Percentiles rank a stretch among this genome's conserved stretches.
Evolutionary conservation across 257 asterid genomes (phyloP).

Genomic region (Gentiana dahurica): DNA sequence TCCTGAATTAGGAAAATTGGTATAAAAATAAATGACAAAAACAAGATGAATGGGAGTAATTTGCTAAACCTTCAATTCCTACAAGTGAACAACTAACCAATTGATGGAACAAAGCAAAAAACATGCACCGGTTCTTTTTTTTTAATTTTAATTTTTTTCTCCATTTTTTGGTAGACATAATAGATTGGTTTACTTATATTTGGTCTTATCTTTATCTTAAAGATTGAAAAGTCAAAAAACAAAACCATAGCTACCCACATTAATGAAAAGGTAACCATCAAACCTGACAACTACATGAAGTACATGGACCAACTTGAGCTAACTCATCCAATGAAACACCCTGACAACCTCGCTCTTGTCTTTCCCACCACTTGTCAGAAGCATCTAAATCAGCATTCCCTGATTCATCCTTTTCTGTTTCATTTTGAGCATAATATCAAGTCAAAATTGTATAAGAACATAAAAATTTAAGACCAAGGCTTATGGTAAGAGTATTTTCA

Average conservation of each 20-base stretch:
- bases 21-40: not conserved
- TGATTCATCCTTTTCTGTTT: conserved; percentile 11
- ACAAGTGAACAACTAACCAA: no score
- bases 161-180: no score
- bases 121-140: no score
- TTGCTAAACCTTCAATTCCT: no score
- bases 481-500: not conserved
- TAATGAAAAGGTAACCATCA: conserved; percentile 5
- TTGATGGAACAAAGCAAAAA: no score
- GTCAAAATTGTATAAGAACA: no score
- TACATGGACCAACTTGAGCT: conserved; percentile 62
- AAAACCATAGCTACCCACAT: not conserved
- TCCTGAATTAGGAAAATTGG: not conserved
- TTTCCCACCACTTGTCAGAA: conserved; percentile 40
- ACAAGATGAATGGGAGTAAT: not conserved
- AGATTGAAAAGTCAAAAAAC: no score
- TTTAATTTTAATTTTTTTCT: no score
- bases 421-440: conserved; percentile 3
- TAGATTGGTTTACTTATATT: no score
- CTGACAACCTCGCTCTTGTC: conserved; percentile 40
- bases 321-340: conserved; percentile 35
- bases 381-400: conserved; percentile 22
- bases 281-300: conserved; percentile 82
- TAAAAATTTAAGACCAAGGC: no score
- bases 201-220: no score